Evolutionary conservation across 805 yeast genomes (phyloP), one percentile per base, ranked within the genome.

Genomic region (Wickerhamiella allomyrinae): DNA sequence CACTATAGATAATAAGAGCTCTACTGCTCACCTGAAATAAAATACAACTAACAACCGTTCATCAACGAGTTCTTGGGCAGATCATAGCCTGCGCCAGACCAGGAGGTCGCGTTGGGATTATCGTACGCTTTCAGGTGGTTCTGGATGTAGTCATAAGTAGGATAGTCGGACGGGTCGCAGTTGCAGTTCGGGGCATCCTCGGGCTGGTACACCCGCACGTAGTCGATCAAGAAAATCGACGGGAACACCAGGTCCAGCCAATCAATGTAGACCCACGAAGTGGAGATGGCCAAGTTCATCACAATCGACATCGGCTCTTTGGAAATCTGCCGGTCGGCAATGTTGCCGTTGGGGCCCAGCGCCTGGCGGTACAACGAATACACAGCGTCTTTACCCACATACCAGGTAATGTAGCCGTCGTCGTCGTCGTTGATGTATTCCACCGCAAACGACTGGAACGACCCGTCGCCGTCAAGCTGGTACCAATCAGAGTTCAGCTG

Each of bases 251-350:
- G 66, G 17, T 57, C 58, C 35, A 76, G 74, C 95, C 95, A 89
- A 63, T 86, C 89, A 47, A 89, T 89, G 60, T 82, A 84, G 7
- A 91, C 83, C 97, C 97, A 89, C 46, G 76, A 80, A 54, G 78
- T 80, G 13, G 96, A 87, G 41, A 89, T 65, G 68, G 95, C 98
- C 63, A 89, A 63, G 60, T 89, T 89, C 68, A 89, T 56, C 49
- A 89, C 63, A 46, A 89, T 71, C 2, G 94, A 71, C 96, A 89
- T 86, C 49, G 97, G 97, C 57, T 89, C 98, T 58, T 80, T 79
- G 19, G 91, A 69, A 22, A 89, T 72, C 49, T 73, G 62, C 61
- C 97, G 76, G 79, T 80, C 76, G 33, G 75, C 91, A 49, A 89
- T 65, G 59, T 89, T 89, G 51, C 98, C 97, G 59, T 82, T 82